These are phyloP conservation scores for Orbilia blumenaviensis DNA, from an alignment of 2,329 filamentous ascomycete species.

Conservation along the genomic window DNA sequence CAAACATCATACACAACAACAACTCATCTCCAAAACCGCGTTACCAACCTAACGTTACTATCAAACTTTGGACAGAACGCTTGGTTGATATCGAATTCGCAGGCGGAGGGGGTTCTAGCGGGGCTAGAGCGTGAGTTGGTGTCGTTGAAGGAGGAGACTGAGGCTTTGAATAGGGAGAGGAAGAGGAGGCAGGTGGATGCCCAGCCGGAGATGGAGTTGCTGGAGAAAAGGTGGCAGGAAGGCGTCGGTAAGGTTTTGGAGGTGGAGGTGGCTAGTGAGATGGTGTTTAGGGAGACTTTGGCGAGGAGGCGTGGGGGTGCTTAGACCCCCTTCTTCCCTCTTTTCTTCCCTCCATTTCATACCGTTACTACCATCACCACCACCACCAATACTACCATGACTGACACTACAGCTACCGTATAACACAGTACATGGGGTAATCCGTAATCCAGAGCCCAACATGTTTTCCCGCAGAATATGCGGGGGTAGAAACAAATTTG, in stretches of 20 bases:
- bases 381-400: no score
- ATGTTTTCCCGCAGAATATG: no score
- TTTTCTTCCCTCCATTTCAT: no score
- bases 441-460: no score
- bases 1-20: conserved; percentile 55
- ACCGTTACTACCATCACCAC: no score
- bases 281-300: conserved; percentile 72
- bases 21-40: conserved; percentile 63
- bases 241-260: conserved; percentile 83
- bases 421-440: no score
- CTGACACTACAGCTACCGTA: no score
- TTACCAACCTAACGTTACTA: conserved; percentile 75
- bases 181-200: conserved; percentile 75
- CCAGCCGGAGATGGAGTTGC: conserved; percentile 74
- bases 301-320: conserved; percentile 67
- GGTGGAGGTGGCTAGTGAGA: conserved; percentile 84
- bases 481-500: no score
- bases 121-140: conserved; percentile 78
- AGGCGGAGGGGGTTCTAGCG: conserved; percentile 76
- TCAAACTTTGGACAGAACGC: conserved; percentile 86
- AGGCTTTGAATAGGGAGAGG: conserved; percentile 76
- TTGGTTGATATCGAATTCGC: conserved; percentile 86
- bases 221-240: conserved; percentile 81
- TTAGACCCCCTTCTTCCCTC: not conserved
- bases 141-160: conserved; percentile 72